Evolutionary conservation across 176 grass and related monocot genomes (phyloP).

Genomic region (Zizania latifolia): DNA sequence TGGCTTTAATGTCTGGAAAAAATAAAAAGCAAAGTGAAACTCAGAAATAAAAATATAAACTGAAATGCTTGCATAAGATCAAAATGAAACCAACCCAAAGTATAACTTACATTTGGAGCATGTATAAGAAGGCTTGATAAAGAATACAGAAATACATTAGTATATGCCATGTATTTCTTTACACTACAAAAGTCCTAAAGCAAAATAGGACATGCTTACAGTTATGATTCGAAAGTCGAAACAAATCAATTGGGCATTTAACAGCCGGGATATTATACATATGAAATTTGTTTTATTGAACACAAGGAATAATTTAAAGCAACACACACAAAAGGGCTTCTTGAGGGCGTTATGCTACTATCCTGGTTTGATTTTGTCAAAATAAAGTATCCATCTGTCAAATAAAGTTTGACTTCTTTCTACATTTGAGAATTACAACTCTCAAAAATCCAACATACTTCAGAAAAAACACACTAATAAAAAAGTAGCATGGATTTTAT

Average conservation of each 20-base stretch:
- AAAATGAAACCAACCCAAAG: constrained; percentile 15
- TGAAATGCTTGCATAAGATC: not conserved
- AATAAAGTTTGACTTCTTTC: not conserved
- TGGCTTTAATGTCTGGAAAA: constrained; percentile 54
- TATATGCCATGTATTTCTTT: too few relatives aligned
- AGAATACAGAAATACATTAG: too few relatives aligned
- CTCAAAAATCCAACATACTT: not conserved
- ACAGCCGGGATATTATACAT: not conserved
- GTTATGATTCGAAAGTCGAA: too few relatives aligned
- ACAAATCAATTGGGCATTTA: constrained; percentile 1
- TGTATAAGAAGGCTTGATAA: not conserved
- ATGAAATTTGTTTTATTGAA: not conserved
- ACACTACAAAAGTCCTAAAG: too few relatives aligned
- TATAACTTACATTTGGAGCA: not conserved
- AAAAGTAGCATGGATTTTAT: not conserved
- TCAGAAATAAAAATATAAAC: constrained; percentile 18
- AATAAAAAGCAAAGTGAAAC: constrained; percentile 17
- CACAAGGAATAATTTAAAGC: not conserved
- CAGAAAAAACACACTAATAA: not conserved
- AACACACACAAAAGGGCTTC: not conserved
- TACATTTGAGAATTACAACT: constrained; percentile 1
- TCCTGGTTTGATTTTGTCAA: not conserved
- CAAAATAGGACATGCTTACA: too few relatives aligned
- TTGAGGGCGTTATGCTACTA: not conserved
- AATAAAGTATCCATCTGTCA: not conserved